Base-by-base conservation (phyloP, 2,329 filamentous ascomycete species). In the Epichloe aotearoae region DNA sequence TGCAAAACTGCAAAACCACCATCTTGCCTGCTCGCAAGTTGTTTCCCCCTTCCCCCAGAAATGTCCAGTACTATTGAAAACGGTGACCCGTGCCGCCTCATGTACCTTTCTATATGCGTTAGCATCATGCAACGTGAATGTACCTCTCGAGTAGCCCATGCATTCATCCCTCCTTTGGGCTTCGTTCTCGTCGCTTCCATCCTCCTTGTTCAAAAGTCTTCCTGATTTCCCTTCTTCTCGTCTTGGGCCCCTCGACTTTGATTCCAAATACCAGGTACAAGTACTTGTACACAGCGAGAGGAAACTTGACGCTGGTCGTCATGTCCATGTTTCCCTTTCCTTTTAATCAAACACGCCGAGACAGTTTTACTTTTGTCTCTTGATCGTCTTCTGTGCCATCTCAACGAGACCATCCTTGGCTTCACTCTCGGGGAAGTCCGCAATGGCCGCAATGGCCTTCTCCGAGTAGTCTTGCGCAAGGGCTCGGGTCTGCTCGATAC, bases 321-420 rank as follows among this genome's bases (percentile, higher is more conserved):
- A 45, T 39, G 38, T 20, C 51, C 38, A 17, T 46, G 14, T 39
- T 33, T 20, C 17, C 19, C 26, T n/a, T 14, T 12, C 15, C 30
- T 17, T 26, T 19, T 11, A 37, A 15, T 51, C 45, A 30, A 36
- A 23, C 12, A 8, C 15, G 33, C 42, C 23, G 33, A 45, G 7
- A 8, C 14, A 33, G 23, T 19, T n/a, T 61, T 74, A 97, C 69
- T 95, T 96, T 66, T 88, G 78, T 62, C 91, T 79, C 69, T 88
- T 84, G 73, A 95, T 80, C 15, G 90, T 89, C 73, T 95, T 96
- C 59, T 84, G 79, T 58, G 89, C 94, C 88, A 97, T 96, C 62
- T 96, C 88, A 44, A 95, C 73, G 40, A 98, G 73, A 0, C 91
- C 91, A 33, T 85, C 79, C 72, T 95, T 97, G 52, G 93, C 93